phyloP scores from a whole-genome alignment of 2,329 filamentous ascomycete species.

The Sporothrix dimorphospora region DNA sequence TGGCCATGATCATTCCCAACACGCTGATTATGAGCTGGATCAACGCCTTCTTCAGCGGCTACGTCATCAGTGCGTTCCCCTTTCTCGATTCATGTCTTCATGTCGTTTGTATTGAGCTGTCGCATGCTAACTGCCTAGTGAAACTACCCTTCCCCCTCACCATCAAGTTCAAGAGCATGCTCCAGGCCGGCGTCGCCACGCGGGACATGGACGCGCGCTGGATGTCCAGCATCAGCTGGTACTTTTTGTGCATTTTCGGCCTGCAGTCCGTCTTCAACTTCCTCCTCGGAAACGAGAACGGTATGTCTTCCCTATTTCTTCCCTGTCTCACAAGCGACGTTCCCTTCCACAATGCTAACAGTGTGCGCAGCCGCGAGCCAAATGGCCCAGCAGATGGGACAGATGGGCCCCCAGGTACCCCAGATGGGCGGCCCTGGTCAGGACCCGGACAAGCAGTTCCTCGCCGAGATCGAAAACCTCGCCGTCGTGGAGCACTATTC shows the following conservation, averaged over 20 bases:
- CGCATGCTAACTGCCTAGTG: constrained; percentile 55
- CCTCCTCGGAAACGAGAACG: constrained; percentile 91
- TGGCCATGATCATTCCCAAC: constrained; percentile 99
- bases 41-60: constrained; percentile 97
- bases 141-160: constrained; percentile 97
- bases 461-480: constrained; percentile 90
- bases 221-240: constrained; percentile 99
- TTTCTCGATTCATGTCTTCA: neutral
- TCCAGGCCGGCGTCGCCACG: constrained; percentile 94
- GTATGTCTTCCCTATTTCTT: constrained; percentile 51
- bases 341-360: constrained; percentile 30
- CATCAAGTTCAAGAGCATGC: constrained; percentile 99
- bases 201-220: constrained; percentile 95
- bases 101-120: neutral
- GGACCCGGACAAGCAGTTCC: constrained; percentile 94
- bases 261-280: constrained; percentile 97
- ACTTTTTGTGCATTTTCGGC: constrained; percentile 96
- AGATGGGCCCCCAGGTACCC: constrained; percentile 58
- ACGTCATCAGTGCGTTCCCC: constrained; percentile 80
- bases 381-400: constrained; percentile 86
- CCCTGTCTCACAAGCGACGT: neutral
- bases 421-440: constrained; percentile 79
- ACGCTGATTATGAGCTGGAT: constrained; percentile 99
- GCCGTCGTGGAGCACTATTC: constrained; percentile 94
- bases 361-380: constrained; percentile 74